Percentiles rank a stretch among this genome's conserved stretches.
These are phyloP conservation scores for Umbelopsis isabellina DNA, from an alignment of 192 early-diverging fungal species.

Conservation along the genomic window DNA sequence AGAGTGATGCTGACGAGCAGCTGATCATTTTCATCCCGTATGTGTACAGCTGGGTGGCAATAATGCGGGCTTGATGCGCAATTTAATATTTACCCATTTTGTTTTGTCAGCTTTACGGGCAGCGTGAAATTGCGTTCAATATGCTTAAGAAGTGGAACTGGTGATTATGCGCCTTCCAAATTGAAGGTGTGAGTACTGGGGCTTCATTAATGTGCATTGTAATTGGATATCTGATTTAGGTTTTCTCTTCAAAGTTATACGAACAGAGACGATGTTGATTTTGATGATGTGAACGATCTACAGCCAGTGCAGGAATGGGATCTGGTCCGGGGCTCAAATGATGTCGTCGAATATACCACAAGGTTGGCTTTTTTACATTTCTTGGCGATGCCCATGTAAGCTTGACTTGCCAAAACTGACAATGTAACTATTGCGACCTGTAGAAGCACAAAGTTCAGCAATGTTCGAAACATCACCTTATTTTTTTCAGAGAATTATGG, in stretches of 20 bases:
- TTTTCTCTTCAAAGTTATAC: constrained; percentile 63
- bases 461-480: constrained; percentile 77
- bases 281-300: constrained; percentile 74
- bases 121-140: constrained; percentile 92
- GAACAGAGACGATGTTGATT: constrained; percentile 91
- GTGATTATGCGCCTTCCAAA: constrained; percentile 61
- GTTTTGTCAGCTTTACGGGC: constrained; percentile 73
- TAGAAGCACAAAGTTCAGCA: constrained; percentile 75
- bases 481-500: constrained; percentile 84
- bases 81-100: constrained; percentile 19
- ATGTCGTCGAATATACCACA: constrained; percentile 67
- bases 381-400: neutral
- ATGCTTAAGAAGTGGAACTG: constrained; percentile 67
- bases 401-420: too few relatives aligned
- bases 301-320: constrained; percentile 83
- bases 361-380: constrained; percentile 31
- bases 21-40: constrained; percentile 89
- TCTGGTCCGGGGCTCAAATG: constrained; percentile 59
- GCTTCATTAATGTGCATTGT: neutral
- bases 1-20: constrained; percentile 90
- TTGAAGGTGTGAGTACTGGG: constrained; percentile 72
- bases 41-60: constrained; percentile 27
- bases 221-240: neutral
- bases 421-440: constrained; percentile 43
- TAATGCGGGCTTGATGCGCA: neutral